Evolutionary conservation across 1,284 basidiomycete species (phyloP), one percentile per base, ranked within the genome.

Genomic region (Irpex rosettiformis): DNA sequence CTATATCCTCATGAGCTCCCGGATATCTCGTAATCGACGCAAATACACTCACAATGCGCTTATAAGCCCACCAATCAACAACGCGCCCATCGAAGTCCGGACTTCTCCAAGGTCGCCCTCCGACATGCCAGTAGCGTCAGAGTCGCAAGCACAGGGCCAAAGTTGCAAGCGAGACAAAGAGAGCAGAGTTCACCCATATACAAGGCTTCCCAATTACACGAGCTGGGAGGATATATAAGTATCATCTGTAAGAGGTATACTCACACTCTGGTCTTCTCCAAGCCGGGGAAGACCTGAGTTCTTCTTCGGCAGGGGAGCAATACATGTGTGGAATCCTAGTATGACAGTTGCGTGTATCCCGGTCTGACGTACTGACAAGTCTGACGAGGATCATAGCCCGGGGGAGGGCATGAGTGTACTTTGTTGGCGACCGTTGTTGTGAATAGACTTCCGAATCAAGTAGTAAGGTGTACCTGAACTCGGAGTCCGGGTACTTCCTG

Each of bases 1-100:
- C 67, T 69, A n/a, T 37, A 13, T 7, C 13, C 1, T 21, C 16
- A 13, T 48, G 11, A 21, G 24, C 24, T 48, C 7, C n/a, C 3
- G 21, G 18, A 11, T 48, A n/a, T 48, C 1, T 1, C 10, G 24
- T 10, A 48, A 25, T n/a, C 1, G 11, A 48, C 11, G 11, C 24
- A 21, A 48, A 13, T 13, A 24, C 24, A 21, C 45, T 21, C 24
- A 48, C 45, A 48, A 48, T 21, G 22, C 45, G 21, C 45, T 48
- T 11, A 48, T 21, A 13, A 48, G 21, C 21, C 45, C 45, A 10
- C 45, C 45, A 21, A 48, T 21, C 45, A 48, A 48, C 45, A 48
- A 16, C 16, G 45, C 45, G 24, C 45, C 45, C 45, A 48, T 48
- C 11, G 45, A 48, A 25, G 45, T 25, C 16, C 45, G 45, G 21